Evolutionary conservation across 139 green algal genomes (phyloP).

Genomic region (Prasinococcaceae sp.): DNA sequence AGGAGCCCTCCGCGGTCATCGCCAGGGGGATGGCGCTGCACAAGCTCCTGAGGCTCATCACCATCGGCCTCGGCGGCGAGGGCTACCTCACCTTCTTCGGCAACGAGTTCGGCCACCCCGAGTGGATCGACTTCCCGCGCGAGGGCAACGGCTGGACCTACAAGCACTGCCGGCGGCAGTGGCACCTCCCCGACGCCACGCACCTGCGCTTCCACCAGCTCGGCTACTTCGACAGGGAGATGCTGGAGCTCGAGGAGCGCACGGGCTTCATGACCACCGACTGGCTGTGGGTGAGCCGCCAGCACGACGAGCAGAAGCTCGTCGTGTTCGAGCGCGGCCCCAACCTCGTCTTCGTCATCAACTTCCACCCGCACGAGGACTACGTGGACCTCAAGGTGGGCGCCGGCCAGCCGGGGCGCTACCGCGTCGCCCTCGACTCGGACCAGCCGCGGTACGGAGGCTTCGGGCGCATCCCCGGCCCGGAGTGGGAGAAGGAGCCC

Average conservation of each 20-base stretch:
- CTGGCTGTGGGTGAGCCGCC: conserved; percentile 16
- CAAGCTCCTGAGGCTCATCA: conserved; percentile 27
- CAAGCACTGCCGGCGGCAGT: conserved; percentile 67
- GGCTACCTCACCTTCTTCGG: conserved; percentile 47
- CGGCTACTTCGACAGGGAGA: conserved; percentile 52
- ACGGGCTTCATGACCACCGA: conserved; percentile 34
- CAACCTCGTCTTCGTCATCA: conserved; percentile 92
- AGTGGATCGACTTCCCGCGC: conserved; percentile 85
- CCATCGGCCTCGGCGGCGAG: conserved; percentile 34
- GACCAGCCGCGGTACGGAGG: too few relatives aligned
- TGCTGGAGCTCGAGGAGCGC: conserved; percentile 53
- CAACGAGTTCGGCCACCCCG: conserved; percentile 55
- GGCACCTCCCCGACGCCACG: conserved; percentile 47
- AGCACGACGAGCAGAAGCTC: conserved; percentile 25
- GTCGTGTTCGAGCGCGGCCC: conserved; percentile 86
- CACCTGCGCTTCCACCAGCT: conserved; percentile 78
- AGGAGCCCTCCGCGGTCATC: conserved; percentile 11
- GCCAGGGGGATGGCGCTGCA: conserved; percentile 34
- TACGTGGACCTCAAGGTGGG: conserved; percentile 67
- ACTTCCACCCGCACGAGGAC: conserved; percentile 57
- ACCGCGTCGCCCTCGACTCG: conserved; percentile 66
- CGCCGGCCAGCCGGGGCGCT: conserved; percentile 57
- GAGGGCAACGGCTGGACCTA: conserved; percentile 91
- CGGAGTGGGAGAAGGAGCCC: too few relatives aligned
- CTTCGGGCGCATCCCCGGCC: too few relatives aligned